These are phyloP conservation scores for Beta corolliflora DNA, from an alignment of 179 eudicot genomes.

Conservation along the genomic window DNA sequence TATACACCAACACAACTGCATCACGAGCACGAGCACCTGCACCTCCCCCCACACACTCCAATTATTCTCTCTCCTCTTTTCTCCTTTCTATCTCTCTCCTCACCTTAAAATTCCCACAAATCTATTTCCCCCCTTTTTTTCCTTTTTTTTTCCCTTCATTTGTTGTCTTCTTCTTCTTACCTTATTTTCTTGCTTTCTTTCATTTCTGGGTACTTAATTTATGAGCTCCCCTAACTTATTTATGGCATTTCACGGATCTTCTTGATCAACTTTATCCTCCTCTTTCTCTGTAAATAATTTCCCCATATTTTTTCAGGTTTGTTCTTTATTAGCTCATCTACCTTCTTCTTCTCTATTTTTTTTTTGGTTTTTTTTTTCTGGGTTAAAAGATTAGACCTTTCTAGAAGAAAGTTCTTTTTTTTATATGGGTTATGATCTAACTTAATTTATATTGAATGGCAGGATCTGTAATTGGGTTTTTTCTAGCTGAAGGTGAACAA, in stretches of 20 bases:
- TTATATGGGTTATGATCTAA: conserved; percentile 1
- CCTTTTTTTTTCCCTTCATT: neutral
- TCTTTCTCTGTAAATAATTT: conserved; percentile 14
- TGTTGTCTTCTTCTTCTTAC: neutral
- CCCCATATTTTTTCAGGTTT: conserved; percentile 19
- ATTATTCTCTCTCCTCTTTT: conserved; percentile 18
- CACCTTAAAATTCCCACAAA: conserved; percentile 29
- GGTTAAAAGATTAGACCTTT: conserved; percentile 23
- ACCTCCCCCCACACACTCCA: conserved; percentile 25
- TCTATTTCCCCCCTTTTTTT: neutral
- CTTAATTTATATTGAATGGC: conserved; percentile 8
- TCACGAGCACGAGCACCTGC: conserved; percentile 11
- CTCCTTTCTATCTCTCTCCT: neutral
- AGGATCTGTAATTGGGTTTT: conserved; percentile 34
- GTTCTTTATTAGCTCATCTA: conserved; percentile 6
- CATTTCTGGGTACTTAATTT: conserved; percentile 30
- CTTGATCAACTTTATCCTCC: conserved; percentile 19
- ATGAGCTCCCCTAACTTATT: conserved; percentile 33
- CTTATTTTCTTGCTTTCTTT: neutral
- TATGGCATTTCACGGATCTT: conserved; percentile 43
- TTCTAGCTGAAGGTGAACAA: conserved; percentile 12
- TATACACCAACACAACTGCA: conserved; percentile 2
- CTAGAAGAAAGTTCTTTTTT: neutral
- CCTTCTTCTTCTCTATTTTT: neutral
- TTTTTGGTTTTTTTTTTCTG: neutral